Percentiles rank a stretch among this genome's conserved stretches.
These are phyloP conservation scores for Trametes cubensis DNA, from an alignment of 768 basidiomycete species.

Conservation along the genomic window DNA sequence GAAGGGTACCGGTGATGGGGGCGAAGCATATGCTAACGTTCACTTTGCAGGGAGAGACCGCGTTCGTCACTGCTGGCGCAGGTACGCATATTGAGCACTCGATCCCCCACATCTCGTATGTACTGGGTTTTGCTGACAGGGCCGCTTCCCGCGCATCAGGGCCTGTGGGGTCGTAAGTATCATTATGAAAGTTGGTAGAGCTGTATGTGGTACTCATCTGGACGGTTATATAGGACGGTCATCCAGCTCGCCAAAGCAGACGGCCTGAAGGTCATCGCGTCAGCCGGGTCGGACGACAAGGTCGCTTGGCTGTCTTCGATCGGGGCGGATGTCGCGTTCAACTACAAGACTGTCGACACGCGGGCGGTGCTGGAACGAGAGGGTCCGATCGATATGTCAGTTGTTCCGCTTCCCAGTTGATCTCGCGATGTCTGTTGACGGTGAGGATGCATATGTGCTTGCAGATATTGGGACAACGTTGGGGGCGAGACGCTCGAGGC, in stretches of 20 bases:
- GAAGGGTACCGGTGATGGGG: no score
- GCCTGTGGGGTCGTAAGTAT: conserved; percentile 62
- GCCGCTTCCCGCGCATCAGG: conserved; percentile 23
- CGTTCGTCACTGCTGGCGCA: conserved; percentile 50
- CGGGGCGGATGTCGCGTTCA: conserved; percentile 73
- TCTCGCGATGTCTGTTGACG: no score
- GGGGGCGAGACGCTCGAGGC: conserved; percentile 37
- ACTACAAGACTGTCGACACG: conserved; percentile 66
- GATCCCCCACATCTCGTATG: neutral
- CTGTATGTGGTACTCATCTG: no score
- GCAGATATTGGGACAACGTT: conserved; percentile 39
- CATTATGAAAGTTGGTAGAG: neutral
- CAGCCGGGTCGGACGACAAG: conserved; percentile 75
- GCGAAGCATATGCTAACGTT: no score
- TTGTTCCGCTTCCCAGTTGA: no score
- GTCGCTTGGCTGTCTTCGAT: conserved; percentile 58
- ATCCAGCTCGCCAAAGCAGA: conserved; percentile 46
- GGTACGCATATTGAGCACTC: conserved; percentile 30
- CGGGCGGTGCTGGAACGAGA: conserved; percentile 54
- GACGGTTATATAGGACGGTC: conserved; percentile 28
- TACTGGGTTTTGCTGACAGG: neutral
- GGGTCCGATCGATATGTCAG: conserved; percentile 57
- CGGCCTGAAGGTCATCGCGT: conserved; percentile 66
- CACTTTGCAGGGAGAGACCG: conserved; percentile 44
- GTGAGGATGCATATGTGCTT: neutral